Base-by-base conservation (phyloP, 169 alveolate genomes). In the Eimeria praecox region DNA sequence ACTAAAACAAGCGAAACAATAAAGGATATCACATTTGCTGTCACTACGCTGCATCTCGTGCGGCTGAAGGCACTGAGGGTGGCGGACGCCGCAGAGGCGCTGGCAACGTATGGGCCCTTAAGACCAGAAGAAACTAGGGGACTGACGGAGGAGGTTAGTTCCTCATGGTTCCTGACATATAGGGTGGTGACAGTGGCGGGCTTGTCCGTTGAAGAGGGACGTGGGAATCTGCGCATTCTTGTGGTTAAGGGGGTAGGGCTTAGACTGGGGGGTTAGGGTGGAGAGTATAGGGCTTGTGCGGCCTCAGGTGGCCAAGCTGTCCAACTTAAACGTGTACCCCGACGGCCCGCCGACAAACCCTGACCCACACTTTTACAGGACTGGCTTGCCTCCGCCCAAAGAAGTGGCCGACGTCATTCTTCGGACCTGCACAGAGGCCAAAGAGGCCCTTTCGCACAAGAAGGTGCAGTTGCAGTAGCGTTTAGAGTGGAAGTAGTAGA, bases 61-160 rank as follows among this genome's bases (percentile, higher is more conserved):
- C 95, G 99, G 94, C 95, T 98, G 54, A 97, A 97, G 94, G 92
- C 98, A 30, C 98, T 98, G 80, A 97, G 98, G 54, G 97, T 98
- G 73, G 96, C 98, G 52, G 98, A 97, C 44, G 97, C 98, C 24
- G 95, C 98, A 44, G 98, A 97, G 95, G 99, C 98, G 75, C 96
- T 99, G 92, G 99, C 99, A 30, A 98, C 98, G 46, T 98, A 98
- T 92, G 99, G 99, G 49, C 99, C 99, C 44, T 92, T 98, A 89
- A 97, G 99, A 92, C 99, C 99, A 0, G 99, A 99, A 95, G 99
- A 98, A 96, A 95, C 98, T 9, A 97, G 99, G 62, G 99, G 99
- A 44, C 96, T 99, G 77, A 96, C 98, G 33, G 99, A 98, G 91
- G 98, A 98, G 80, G 99, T 98, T 82, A 95, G 98, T 40, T 16